These are phyloP conservation scores for Fraxinus velutina DNA, from an alignment of 305 asterid genomes.

Conservation along the genomic window DNA sequence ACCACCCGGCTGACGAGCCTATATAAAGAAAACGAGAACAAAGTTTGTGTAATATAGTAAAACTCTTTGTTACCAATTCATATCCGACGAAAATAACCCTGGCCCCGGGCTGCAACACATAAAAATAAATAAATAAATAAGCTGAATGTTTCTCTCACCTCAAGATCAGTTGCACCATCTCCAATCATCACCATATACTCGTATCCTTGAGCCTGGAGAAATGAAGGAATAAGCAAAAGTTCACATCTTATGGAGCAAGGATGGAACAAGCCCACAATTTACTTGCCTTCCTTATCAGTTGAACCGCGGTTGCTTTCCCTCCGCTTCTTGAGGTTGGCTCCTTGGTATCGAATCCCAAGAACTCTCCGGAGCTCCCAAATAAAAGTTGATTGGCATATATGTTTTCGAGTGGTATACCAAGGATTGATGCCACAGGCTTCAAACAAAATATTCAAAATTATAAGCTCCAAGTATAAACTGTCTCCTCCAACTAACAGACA, in stretches of 20 bases:
- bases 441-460: conserved; percentile 16
- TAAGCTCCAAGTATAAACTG: conserved; percentile 12
- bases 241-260: not conserved
- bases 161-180: conserved; percentile 98
- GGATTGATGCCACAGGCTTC: conserved; percentile 80
- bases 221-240: not conserved
- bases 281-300: conserved; percentile 71
- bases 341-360: conserved; percentile 60
- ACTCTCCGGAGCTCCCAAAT: conserved; percentile 74
- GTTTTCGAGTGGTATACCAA: conserved; percentile 62
- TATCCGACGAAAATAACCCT: not conserved
- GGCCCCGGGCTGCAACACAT: not conserved
- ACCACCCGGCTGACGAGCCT: conserved; percentile 91
- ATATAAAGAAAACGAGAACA: not conserved
- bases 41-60: not conserved
- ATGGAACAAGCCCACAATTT: not conserved
- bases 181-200: conserved; percentile 87
- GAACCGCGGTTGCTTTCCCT: conserved; percentile 88
- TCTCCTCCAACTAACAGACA: not conserved
- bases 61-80: not conserved
- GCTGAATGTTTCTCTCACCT: conserved; percentile 42
- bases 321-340: conserved; percentile 96
- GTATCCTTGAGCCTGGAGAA: conserved; percentile 57
- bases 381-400: conserved; percentile 76
- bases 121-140: not conserved